Base-by-base conservation (phyloP, 108 stramenopile species). In the Conticribra guillardii region DNA sequence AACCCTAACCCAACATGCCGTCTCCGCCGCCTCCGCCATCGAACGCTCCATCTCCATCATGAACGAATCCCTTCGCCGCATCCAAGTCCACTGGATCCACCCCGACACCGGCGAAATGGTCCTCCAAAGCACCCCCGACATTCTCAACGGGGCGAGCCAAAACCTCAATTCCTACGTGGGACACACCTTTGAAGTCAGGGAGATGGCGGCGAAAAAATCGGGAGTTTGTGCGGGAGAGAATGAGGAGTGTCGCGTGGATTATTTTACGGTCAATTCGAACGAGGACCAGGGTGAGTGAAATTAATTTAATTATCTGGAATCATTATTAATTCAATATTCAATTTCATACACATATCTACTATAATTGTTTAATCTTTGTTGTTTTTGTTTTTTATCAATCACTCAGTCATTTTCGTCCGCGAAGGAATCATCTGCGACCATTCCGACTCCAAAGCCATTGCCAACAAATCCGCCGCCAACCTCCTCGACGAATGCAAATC, bases 101-200 rank as follows among this genome's bases (percentile, higher is more conserved):
- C 88, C 85, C 28, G 28, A 71, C 23, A 66, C 81, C 2, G 57
- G 84, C 33, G 82, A 75, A 24, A 50, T 70, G n/a, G 56, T 74
- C 0, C 54, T 88, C n/a, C 82, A 88, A 72, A 73, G 59, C 27
- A 84, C 80, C 37, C 81, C 87, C 24, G 79, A 76, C 52, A 23
- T 85, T 28, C 49, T 84, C 11, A 79, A 79, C 54, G 91, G 91
- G 28, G 85, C 82, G 15, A 69, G 67, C 11, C 44, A 67, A 5
- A 26, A 31, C 15, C 30, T 95, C 18, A 84, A 92, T 66, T 84
- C 83, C 8, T 95, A 75, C 75, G 80, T 89, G 4, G 82, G 82
- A 28, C 94, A 95, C 52, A 71, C 75, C 23, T 95, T 95, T 76
- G 72, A 89, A 73, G 73, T 90, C 15, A 64, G 84, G 28, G 89